Base-by-base conservation (phyloP, 768 basidiomycete genomes). In the Kwoniella europaea region DNA sequence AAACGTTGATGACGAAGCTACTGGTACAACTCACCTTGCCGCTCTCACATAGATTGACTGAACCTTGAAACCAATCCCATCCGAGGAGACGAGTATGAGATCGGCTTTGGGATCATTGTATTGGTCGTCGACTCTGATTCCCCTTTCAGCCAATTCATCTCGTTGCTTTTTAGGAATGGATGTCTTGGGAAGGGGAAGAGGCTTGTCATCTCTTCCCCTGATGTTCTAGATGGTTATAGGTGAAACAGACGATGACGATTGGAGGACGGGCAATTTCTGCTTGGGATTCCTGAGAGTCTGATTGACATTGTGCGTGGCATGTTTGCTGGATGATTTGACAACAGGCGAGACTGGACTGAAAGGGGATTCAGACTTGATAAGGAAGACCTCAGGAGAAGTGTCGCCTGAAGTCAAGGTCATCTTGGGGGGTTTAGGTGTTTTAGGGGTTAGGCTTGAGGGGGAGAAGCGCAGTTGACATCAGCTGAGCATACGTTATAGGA, bases 101-200 rank as follows among this genome's bases (percentile, higher is more conserved):
- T 73, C 72, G 4, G 43, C 60, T 6, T 56, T 20, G 20, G 20
- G 18, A 46, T 67, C 66, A n/a, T 67, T 53, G 46, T 60, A 67
- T n/a, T 46, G 16, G 12, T 67, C 29, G 58, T 67, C 66, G 6
- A 50, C 15, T 12, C 35, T 20, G 0, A 24, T 35, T 35, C 35
- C 35, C 7, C 7, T 35, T 35, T 35, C 35, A 0, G 35, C 35
- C 7, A 35, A 35, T 35, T 1, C n/a, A 27, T 63, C 62, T 13
- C 7, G 15, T 6, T 13, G 12, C 57, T 2, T 12, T 3, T 16
- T 58, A 5, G 12, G 35, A 16, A 24, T 5, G n/a, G 4, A 3
- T 1, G 7, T 35, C 7, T 35, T 35, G 1, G 6, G 13, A 50
- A 50, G 46, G 16, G 12, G 46, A 50, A 50, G 12, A 13, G 46